Conservation (phyloP, 805 yeast genomes). For the Candida andamanensis region DNA sequence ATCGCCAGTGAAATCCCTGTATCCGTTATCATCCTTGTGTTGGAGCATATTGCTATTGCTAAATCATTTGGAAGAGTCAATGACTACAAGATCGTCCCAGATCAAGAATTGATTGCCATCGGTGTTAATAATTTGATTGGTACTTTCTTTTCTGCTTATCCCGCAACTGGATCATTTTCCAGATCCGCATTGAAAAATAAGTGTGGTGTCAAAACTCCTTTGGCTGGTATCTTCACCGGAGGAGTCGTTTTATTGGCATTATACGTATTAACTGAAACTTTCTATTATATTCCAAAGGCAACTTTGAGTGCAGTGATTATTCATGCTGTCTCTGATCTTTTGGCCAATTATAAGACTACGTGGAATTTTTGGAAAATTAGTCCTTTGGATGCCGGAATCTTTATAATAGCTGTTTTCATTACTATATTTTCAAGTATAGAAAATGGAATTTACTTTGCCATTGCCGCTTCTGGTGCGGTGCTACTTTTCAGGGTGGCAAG, state of each 20-base stretch:
- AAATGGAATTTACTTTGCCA: constrained; percentile 85
- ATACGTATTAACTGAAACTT: constrained; percentile 76
- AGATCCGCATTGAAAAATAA: constrained; percentile 92
- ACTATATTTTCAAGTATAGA: constrained; percentile 79
- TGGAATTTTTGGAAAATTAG: constrained; percentile 65
- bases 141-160: constrained; percentile 89
- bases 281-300: constrained; percentile 88
- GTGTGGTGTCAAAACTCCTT: constrained; percentile 92
- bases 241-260: constrained; percentile 81
- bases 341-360: constrained; percentile 64
- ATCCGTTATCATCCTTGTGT: constrained; percentile 71
- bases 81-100: constrained; percentile 86
- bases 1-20: constrained; percentile 82
- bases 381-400: constrained; percentile 72
- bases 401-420: constrained; percentile 65
- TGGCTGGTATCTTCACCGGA: constrained; percentile 90
- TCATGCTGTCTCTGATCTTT: constrained; percentile 86
- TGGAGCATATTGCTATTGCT: constrained; percentile 91
- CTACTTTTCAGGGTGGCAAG: constrained; percentile 69
- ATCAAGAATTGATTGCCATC: constrained; percentile 90
- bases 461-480: constrained; percentile 74
- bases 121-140: constrained; percentile 89
- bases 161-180: constrained; percentile 93
- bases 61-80: constrained; percentile 91
- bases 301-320: constrained; percentile 82